phyloP scores from a whole-genome alignment of 2,329 filamentous ascomycete genomes.

The Bertia moriformis region DNA sequence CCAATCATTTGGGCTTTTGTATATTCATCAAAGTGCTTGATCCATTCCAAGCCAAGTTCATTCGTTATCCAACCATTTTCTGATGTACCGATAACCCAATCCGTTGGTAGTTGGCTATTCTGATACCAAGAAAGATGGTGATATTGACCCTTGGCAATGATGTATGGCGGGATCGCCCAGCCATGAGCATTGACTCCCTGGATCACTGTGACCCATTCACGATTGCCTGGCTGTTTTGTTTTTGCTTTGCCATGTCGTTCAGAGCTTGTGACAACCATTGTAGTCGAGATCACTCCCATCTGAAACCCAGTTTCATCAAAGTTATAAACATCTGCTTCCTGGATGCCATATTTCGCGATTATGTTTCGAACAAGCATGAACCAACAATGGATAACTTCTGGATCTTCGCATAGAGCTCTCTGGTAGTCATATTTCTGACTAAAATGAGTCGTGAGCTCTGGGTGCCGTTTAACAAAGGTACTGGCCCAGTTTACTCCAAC shows the following conservation, averaged over 20 bases:
- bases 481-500: slow-evolving; percentile 10
- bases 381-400: slow-evolving; percentile 7
- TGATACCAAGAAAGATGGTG: slow-evolving; percentile 3
- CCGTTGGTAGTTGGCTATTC: no score
- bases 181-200: slow-evolving; percentile 5
- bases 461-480: slow-evolving; percentile 12
- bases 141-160: no score
- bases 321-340: slow-evolving; percentile 9
- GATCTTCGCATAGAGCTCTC: slow-evolving; percentile 10
- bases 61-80: no score
- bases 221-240: slow-evolving; percentile 10
- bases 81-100: no score
- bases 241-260: slow-evolving; percentile 7
- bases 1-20: no score
- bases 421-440: slow-evolving; percentile 9
- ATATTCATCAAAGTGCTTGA: no score
- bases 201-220: slow-evolving; percentile 12
- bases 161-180: slow-evolving; percentile 5
- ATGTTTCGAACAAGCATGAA: slow-evolving; percentile 7
- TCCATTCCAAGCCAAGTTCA: no score
- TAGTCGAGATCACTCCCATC: slow-evolving; percentile 11
- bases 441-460: slow-evolving; percentile 10
- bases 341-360: slow-evolving; percentile 9
- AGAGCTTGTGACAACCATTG: slow-evolving; percentile 11
- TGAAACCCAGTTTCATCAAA: slow-evolving; percentile 15